These are phyloP conservation scores for Thelonectria blattea DNA, from an alignment of 2,329 filamentous ascomycete genomes.

Conservation along the genomic window DNA sequence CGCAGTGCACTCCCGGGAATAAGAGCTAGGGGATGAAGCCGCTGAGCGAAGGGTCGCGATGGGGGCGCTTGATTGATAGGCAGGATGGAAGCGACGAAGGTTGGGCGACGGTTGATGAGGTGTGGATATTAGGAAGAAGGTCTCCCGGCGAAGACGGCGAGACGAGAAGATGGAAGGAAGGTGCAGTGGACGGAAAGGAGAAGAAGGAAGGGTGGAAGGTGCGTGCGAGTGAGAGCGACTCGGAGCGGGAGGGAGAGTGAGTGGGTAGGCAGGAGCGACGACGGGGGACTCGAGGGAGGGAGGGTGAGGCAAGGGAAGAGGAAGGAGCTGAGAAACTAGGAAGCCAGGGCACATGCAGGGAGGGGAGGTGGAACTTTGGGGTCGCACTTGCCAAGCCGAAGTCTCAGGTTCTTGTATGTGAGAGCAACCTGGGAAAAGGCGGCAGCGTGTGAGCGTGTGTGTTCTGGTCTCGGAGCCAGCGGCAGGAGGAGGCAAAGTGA, in stretches of 20 bases:
- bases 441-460: background rate
- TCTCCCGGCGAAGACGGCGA: conserved; percentile 11
- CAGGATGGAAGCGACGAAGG: background rate
- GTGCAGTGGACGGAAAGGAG: background rate
- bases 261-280: conserved; percentile 3
- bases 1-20: conserved; percentile 13
- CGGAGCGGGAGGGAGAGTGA: background rate
- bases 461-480: background rate
- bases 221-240: conserved; percentile 3
- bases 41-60: background rate
- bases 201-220: background rate
- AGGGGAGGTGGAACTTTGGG: background rate
- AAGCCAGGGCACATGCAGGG: background rate
- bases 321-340: background rate
- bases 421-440: background rate
- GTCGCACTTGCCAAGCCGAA: conserved; percentile 2
- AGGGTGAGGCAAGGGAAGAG: background rate
- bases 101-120: conserved; percentile 5
- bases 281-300: background rate
- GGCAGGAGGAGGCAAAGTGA: background rate
- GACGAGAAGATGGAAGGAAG: background rate
- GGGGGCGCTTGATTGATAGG: background rate
- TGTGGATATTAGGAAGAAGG: conserved; percentile 11
- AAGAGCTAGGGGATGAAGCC: background rate
- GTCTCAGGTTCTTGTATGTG: conserved; percentile 6